Evolutionary conservation across 2,329 filamentous ascomycete species (phyloP).

Genomic region (Incumbomyces lentus): DNA sequence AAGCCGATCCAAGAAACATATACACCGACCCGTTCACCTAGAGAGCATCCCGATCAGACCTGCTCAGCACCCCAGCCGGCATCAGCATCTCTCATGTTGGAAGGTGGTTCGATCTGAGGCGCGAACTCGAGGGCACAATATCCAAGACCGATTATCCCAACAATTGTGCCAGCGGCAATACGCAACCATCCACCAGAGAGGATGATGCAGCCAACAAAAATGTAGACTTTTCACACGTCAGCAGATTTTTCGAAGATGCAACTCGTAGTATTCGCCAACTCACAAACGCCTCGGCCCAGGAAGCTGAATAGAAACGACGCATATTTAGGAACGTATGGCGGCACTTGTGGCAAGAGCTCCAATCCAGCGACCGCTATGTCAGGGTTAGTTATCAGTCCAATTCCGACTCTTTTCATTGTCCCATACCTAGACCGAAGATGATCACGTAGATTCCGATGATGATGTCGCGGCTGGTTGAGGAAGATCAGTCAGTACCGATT

Average conservation of each 20-base stretch:
- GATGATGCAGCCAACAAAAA: constrained; percentile 83
- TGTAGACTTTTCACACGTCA: constrained; percentile 59
- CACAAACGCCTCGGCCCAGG: constrained; percentile 87
- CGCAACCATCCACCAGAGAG: constrained; percentile 57
- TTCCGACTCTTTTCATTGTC: constrained; percentile 3
- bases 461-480: constrained; percentile 49
- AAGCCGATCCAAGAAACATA: no score
- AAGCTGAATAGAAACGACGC: constrained; percentile 98
- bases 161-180: constrained; percentile 65
- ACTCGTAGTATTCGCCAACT: constrained; percentile 32
- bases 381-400: constrained; percentile 16
- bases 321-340: constrained; percentile 83
- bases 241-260: not conserved
- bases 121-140: constrained; percentile 70
- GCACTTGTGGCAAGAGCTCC: constrained; percentile 76
- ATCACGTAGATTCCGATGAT: constrained; percentile 82
- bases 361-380: constrained; percentile 55
- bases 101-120: constrained; percentile 67
- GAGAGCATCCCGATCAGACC: constrained; percentile 41
- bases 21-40: not conserved
- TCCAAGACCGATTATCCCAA: constrained; percentile 66
- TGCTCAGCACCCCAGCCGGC: constrained; percentile 68
- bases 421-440: constrained; percentile 73
- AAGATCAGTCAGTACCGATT: not conserved
- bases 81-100: constrained; percentile 72